Conservation (phyloP, 106 monocot genomes). For the Allium cepa region DNA sequence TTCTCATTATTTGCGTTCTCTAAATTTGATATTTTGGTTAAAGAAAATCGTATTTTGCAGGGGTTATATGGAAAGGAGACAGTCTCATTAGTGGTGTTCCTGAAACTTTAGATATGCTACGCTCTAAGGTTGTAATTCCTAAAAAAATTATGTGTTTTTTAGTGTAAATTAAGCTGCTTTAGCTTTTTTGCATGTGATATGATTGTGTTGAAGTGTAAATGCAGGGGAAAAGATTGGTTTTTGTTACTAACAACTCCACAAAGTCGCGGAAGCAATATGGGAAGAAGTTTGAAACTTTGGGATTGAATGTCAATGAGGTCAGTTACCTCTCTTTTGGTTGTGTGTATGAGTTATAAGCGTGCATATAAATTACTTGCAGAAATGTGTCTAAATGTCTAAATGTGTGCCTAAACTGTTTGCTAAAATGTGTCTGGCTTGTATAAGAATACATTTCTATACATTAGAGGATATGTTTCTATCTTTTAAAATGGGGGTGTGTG, state of each 20-base stretch:
- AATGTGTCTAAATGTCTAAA: no score
- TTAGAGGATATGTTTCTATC: not conserved
- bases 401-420: no score
- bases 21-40: not conserved
- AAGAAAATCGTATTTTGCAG: conserved; percentile 21
- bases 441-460: no score
- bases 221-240: conserved; percentile 89
- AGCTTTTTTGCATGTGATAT: not conserved
- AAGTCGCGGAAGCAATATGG: conserved; percentile 98
- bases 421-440: no score
- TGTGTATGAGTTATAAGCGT: no score
- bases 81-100: conserved; percentile 85
- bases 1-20: no score
- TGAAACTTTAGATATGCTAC: conserved; percentile 79
- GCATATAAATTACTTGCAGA: no score
- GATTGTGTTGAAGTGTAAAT: not conserved
- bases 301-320: conserved; percentile 83
- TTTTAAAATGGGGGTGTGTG: not conserved
- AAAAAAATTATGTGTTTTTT: no score
- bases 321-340: not conserved
- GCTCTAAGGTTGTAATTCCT: conserved; percentile 43
- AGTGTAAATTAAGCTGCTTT: no score
- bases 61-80: conserved; percentile 98
- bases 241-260: conserved; percentile 95
- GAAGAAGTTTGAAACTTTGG: conserved; percentile 90